These are phyloP conservation scores for Myxozyma lipomycoides DNA, from an alignment of 805 yeast species.

Conservation along the genomic window DNA sequence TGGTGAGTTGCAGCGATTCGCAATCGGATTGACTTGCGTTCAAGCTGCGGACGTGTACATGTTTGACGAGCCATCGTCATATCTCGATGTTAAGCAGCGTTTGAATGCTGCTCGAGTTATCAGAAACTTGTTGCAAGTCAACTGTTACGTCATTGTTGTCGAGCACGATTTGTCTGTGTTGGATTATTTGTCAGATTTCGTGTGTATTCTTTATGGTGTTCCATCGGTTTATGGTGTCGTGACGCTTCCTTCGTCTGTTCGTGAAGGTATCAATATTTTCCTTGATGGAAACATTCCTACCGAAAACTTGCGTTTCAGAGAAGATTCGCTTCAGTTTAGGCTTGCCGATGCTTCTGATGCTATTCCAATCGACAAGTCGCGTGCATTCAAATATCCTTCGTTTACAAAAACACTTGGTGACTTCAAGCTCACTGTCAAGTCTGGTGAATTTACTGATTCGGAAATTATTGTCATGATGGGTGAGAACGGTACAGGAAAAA, in stretches of 20 bases:
- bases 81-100: constrained; percentile 97
- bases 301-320: constrained; percentile 94
- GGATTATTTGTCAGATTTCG: constrained; percentile 94
- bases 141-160: constrained; percentile 83
- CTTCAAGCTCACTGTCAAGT: constrained; percentile 74
- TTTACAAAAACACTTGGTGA: constrained; percentile 95
- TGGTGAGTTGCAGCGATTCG: constrained; percentile 98
- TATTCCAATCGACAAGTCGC: constrained; percentile 68
- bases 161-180: constrained; percentile 98
- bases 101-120: constrained; percentile 94
- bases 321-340: constrained; percentile 91
- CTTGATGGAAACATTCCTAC: constrained; percentile 97
- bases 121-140: constrained; percentile 72
- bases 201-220: constrained; percentile 95
- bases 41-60: constrained; percentile 93
- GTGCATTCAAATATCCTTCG: constrained; percentile 70
- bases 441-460: constrained; percentile 91
- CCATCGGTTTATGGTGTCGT: constrained; percentile 99
- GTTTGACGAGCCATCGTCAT: constrained; percentile 99
- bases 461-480: constrained; percentile 99
- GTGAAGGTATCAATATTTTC: constrained; percentile 99
- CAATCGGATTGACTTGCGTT: constrained; percentile 94
- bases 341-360: constrained; percentile 84
- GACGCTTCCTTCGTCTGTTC: constrained; percentile 90
- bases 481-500: constrained; percentile 99